Base-by-base conservation (phyloP, 805 yeast species). In the Hanseniaspora jakobsenii region DNA sequence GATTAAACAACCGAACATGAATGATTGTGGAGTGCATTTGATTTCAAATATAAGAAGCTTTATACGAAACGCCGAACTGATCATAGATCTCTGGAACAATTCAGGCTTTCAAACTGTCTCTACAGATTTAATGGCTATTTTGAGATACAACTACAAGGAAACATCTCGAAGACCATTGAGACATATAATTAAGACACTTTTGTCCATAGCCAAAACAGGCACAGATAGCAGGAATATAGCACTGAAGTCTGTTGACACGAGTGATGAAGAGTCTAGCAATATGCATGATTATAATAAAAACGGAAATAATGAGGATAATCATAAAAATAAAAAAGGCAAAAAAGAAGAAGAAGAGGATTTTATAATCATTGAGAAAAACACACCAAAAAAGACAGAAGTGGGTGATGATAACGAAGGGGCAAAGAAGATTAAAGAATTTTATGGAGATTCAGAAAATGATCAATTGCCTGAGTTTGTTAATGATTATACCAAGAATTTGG, bases 21-120 rank as follows among this genome's bases (percentile, higher is more conserved):
- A 86, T 56, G 98, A 91, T 58, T 91, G 98, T 64, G 98, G 98
- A 1, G 75, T 91, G 17, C 95, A 83, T 62, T 82, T 89, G 2
- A 78, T 91, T 13, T 78, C 78, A 52, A 86, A 81, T 53, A 69
- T 78, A 10, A 65, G 67, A 47, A 73, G 70, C 50, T 77, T 83
- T 60, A 65, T 79, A 36, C 0, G 52, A 52, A 0, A 64, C 57
- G 19, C 77, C 83, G 41, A 62, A 72, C 36, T 56, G 56, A 32
- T 50, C 72, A 9, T 76, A 82, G 82, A 57, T 62, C 47, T 52
- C 44, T 14, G 47, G 56, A 4, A 26, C 36, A 18, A 34, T 44
- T 30, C 26, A 13, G 12, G 34, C 24, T 16, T 18, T 32, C 24
- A 36, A 32, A 19, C 8, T n/a, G n/a, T n/a, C n/a, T n/a, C n/a